Evolutionary conservation across 768 basidiomycete species (phyloP).

Genomic region (Leucosporidium yakuticum): DNA sequence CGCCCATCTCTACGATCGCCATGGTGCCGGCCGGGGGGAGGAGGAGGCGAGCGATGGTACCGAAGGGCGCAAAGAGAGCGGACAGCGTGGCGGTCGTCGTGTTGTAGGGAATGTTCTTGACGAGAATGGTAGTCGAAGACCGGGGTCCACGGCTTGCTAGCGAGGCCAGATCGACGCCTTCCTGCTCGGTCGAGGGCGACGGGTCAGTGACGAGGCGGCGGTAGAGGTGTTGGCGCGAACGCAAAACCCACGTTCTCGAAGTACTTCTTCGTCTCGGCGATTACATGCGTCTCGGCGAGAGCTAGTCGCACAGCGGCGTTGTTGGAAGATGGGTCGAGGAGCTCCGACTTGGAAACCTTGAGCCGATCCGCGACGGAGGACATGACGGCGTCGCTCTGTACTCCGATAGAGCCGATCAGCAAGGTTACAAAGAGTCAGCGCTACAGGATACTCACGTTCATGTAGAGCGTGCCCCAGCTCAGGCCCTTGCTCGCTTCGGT

Average conservation of each 20-base stretch:
- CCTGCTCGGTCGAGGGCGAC: conserved; percentile 17
- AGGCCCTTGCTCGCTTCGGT: conserved; percentile 67
- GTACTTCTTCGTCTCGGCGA: conserved; percentile 87
- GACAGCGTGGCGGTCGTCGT: conserved; percentile 69
- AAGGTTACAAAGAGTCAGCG: conserved; percentile 14
- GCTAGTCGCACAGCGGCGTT: conserved; percentile 90
- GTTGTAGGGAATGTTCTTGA: conserved; percentile 95
- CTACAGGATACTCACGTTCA: conserved; percentile 73
- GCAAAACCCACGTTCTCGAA: conserved; percentile 52
- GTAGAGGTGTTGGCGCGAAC: conserved; percentile 43
- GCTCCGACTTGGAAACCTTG: conserved; percentile 76
- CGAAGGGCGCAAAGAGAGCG: conserved; percentile 71
- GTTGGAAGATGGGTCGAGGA: conserved; percentile 77
- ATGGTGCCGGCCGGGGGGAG: conserved; percentile 90
- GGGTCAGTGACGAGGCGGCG: conserved; percentile 49
- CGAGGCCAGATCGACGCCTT: conserved; percentile 44
- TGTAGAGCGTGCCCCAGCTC: conserved; percentile 89
- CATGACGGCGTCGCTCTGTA: conserved; percentile 83
- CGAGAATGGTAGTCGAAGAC: conserved; percentile 76
- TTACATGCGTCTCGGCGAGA: conserved; percentile 90
- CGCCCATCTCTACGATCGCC: conserved; percentile 81
- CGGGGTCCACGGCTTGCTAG: conserved; percentile 43
- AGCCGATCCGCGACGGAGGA: conserved; percentile 84
- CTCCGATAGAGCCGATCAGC: background rate
- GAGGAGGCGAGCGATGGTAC: conserved; percentile 61